Conservation (phyloP, 2,329 filamentous ascomycete genomes). For the Colletotrichum zoysiae region DNA sequence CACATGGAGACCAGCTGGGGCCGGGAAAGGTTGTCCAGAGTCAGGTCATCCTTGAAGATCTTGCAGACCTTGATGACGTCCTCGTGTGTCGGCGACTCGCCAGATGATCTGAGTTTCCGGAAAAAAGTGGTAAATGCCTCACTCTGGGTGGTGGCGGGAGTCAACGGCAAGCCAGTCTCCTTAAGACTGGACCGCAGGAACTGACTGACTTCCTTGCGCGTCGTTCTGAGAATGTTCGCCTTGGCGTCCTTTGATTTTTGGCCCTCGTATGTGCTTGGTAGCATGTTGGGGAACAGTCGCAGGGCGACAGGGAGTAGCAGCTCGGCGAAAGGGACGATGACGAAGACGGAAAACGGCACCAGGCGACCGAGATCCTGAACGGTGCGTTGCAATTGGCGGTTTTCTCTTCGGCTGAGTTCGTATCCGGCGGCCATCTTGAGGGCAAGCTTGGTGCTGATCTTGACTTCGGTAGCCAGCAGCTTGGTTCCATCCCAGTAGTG, state of each 20-base stretch:
- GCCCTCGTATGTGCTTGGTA: conserved; percentile 96
- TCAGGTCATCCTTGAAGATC: conserved; percentile 97
- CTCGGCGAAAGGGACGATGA: conserved; percentile 97
- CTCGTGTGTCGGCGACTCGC: conserved; percentile 86
- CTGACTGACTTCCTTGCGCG: conserved; percentile 90
- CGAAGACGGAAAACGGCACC: conserved; percentile 95
- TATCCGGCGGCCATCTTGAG: conserved; percentile 99
- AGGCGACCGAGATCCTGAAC: conserved; percentile 93
- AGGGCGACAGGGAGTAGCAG: conserved; percentile 90
- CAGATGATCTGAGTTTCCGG: conserved; percentile 92
- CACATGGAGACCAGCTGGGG: conserved; percentile 98
- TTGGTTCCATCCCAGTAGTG: conserved; percentile 99
- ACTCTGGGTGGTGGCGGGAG: conserved; percentile 84
- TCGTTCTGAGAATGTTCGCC: conserved; percentile 82
- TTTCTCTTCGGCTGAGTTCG: conserved; percentile 92
- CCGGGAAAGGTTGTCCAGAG: conserved; percentile 94
- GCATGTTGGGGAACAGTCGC: conserved; percentile 95
- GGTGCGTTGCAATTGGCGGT: conserved; percentile 91
- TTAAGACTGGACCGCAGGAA: conserved; percentile 91
- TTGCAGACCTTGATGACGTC: conserved; percentile 99
- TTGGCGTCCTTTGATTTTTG: conserved; percentile 93
- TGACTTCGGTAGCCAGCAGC: conserved; percentile 90
- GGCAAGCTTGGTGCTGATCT: conserved; percentile 90
- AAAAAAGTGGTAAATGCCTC: conserved; percentile 98
- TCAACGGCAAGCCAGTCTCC: conserved; percentile 93